Conservation (phyloP, 768 basidiomycete genomes). For the Trichaptum fuscoviolaceum region DNA sequence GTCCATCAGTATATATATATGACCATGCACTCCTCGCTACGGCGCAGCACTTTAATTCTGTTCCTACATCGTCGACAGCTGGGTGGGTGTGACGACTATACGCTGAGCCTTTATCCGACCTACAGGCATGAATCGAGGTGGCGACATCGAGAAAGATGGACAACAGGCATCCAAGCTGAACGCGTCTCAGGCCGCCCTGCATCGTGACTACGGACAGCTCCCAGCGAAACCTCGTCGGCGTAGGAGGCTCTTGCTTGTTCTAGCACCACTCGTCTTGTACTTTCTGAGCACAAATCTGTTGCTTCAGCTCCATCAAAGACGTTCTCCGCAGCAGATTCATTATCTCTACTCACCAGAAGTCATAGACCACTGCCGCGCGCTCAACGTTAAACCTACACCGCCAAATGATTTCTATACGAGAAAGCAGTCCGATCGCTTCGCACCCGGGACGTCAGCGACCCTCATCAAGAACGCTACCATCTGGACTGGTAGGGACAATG, state of each 20-base stretch:
- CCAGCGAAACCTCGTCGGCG: not conserved
- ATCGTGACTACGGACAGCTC: not conserved
- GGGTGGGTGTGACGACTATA: too few relatives aligned
- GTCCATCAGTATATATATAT: not conserved
- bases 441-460: conserved; percentile 53
- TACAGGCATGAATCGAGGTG: not conserved
- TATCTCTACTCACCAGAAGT: conserved; percentile 24
- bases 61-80: not conserved
- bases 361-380: conserved; percentile 39
- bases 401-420: conserved; percentile 33
- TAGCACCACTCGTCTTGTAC: not conserved
- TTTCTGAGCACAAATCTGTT: not conserved
- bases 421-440: conserved; percentile 59
- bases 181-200: too few relatives aligned
- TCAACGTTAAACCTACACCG: conserved; percentile 33
- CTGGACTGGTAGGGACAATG: conserved; percentile 75
- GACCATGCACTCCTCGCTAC: not conserved
- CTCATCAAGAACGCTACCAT: conserved; percentile 72
- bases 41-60: not conserved
- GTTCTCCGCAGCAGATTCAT: too few relatives aligned
- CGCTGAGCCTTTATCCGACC: not conserved
- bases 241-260: not conserved
- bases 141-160: not conserved
- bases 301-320: not conserved
- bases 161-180: not conserved